Base-by-base conservation (phyloP, 306 rosid genomes). In the Cercis canadensis region DNA sequence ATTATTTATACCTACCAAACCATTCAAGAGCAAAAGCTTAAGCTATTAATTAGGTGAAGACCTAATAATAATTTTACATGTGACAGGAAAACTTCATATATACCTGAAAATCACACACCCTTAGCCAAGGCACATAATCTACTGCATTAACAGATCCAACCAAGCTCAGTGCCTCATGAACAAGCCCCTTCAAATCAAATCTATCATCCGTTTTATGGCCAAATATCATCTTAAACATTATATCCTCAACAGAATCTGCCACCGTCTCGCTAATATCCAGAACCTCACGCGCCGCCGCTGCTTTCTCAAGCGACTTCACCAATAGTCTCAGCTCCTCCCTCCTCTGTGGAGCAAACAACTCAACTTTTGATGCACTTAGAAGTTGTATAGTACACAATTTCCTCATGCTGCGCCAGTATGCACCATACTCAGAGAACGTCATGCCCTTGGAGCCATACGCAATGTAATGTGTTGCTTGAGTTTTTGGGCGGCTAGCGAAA, bases 351-450 rank as follows among this genome's bases (percentile, higher is more conserved):
- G 44, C 73, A 64, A 73, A 82, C 54, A 65, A 64, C 57, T 73
- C 75, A 17, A 77, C 57, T 60, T 73, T 82, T 13, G 75, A 77
- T 0, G 47, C 21, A 73, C 69, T 41, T 1, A 86, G 50, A 46
- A 82, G 73, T 3, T 82, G 79, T 0, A 67, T 6, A 0, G 62
- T 77, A 36, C 80, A 70, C 0, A 80, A 1, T 62, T 82, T 86
- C 55, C 72, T 86, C 55, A 74, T 5, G 53, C 71, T 57, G 46
- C 85, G 83, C 87, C 81, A 78, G n/a, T 70, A 81, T 0, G 82
- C 2, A 40, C 83, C 83, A 43, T 75, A 75, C 49, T 75, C 69
- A 36, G 77, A 16, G 5, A 69, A 44, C 0, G 6, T 74, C 8
- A 82, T 5, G 4, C 82, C 87, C 33, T 77, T 72, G 13, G 67